A percentile compares a stretch with the other conserved stretches of the same genome.
These are phyloP conservation scores for Cryptococcus jaspeensis DNA, from an alignment of 1,284 basidiomycete genomes.

Conservation along the genomic window DNA sequence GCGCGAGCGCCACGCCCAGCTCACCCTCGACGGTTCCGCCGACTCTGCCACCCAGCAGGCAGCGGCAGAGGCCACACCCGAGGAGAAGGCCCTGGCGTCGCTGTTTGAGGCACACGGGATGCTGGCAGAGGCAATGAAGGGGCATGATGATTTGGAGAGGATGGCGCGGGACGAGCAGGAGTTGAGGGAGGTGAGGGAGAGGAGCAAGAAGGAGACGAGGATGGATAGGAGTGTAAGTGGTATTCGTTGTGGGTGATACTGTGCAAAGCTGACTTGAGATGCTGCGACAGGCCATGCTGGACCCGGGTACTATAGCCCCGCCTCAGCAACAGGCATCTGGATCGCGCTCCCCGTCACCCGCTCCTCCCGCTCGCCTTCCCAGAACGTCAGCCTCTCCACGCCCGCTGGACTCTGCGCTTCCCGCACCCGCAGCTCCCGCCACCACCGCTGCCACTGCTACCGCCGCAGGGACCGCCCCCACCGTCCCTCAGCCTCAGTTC, in stretches of 20 bases:
- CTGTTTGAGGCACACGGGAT: conserved; percentile 43
- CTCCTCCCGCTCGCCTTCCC: conserved; percentile 19
- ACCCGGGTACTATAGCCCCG: not conserved
- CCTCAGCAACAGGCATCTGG: conserved; percentile 22
- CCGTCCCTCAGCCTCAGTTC: not conserved
- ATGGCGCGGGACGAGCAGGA: conserved; percentile 41
- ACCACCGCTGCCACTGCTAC: too few species aligned
- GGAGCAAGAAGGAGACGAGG: conserved; percentile 48
- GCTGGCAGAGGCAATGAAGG: conserved; percentile 39
- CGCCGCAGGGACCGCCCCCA: not conserved
- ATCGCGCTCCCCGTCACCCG: conserved; percentile 42
- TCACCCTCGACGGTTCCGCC: conserved; percentile 14
- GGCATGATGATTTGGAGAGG: conserved; percentile 45
- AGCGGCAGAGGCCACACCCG: conserved; percentile 15
- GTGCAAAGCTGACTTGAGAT: not conserved
- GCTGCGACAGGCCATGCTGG: not conserved
- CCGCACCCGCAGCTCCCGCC: conserved; percentile 5
- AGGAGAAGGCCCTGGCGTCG: conserved; percentile 42
- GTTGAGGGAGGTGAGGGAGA: conserved; percentile 44
- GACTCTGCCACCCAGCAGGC: conserved; percentile 3
- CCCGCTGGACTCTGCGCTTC: conserved; percentile 11
- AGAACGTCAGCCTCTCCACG: conserved; percentile 13
- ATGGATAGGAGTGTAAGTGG: conserved; percentile 41
- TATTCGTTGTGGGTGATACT: not conserved
- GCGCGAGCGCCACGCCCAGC: conserved; percentile 25